phyloP scores from a whole-genome alignment of 352 stramenopile species.

The Globisporangium nagaii region DNA sequence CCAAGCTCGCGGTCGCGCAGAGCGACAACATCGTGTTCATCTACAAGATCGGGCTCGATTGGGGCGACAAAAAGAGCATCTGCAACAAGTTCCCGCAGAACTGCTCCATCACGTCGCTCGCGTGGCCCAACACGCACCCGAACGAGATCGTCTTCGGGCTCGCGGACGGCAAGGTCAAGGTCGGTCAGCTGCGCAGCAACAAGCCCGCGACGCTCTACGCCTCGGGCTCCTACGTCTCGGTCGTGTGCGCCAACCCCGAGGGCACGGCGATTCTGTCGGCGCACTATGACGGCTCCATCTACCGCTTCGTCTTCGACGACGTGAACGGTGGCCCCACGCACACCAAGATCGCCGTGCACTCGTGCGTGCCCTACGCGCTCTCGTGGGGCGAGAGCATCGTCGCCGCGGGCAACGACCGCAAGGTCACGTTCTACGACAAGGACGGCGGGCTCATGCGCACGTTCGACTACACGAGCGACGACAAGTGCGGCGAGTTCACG shows the following conservation, averaged over 20 bases:
- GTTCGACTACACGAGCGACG: slow-evolving; percentile 89
- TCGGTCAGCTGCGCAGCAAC: slow-evolving; percentile 91
- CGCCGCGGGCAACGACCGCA: slow-evolving; percentile 87
- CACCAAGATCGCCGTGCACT: slow-evolving; percentile 85
- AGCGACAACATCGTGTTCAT: slow-evolving; percentile 97
- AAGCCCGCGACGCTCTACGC: slow-evolving; percentile 89
- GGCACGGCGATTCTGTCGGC: slow-evolving; percentile 86
- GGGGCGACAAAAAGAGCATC: slow-evolving; percentile 95
- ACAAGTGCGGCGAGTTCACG: slow-evolving; percentile 80
- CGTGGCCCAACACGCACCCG: slow-evolving; percentile 87
- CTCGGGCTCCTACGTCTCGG: slow-evolving; percentile 76
- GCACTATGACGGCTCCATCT: slow-evolving; percentile 91
- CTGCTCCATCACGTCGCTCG: slow-evolving; percentile 81
- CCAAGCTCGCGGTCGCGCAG: slow-evolving; percentile 93
- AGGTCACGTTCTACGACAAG: slow-evolving; percentile 90
- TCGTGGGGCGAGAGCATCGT: slow-evolving; percentile 90
- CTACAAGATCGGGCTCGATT: slow-evolving; percentile 93
- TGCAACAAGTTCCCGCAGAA: slow-evolving; percentile 93
- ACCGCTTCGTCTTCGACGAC: slow-evolving; percentile 91
- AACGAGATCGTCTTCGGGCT: slow-evolving; percentile 94
- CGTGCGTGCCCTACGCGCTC: slow-evolving; percentile 87
- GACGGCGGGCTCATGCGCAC: slow-evolving; percentile 76
- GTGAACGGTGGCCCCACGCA: slow-evolving; percentile 70
- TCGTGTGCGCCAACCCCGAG: slow-evolving; percentile 83
- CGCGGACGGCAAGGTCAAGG: slow-evolving; percentile 91